Conservation (phyloP, 78 protist species). For the Fonticula alba region DNA sequence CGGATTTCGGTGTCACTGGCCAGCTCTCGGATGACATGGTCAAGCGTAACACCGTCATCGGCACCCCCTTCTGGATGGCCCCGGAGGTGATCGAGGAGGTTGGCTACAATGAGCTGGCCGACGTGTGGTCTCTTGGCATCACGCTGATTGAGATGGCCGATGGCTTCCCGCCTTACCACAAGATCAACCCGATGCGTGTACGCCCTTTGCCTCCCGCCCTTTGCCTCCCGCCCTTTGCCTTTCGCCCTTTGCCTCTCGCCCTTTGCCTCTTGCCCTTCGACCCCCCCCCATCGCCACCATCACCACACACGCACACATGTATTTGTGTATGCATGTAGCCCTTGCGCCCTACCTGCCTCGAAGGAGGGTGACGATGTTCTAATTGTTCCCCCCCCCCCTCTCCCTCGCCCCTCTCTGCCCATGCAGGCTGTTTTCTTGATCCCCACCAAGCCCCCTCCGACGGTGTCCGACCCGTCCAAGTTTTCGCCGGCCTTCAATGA, state of each 20-base stretch:
- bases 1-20: slow-evolving; percentile 19
- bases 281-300: background rate
- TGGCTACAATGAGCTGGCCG: slow-evolving; percentile 22
- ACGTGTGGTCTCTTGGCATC: slow-evolving; percentile 66
- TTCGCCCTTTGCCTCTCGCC: background rate
- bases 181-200: slow-evolving; percentile 48
- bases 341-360: background rate
- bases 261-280: background rate
- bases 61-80: slow-evolving; percentile 45
- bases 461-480: slow-evolving; percentile 23
- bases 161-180: slow-evolving; percentile 25
- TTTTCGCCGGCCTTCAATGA: slow-evolving; percentile 45
- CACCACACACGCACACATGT: background rate
- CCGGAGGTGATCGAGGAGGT: slow-evolving; percentile 19
- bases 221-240: background rate
- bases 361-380: no score
- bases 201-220: no score
- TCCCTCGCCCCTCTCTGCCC: no score
- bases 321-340: background rate
- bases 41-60: slow-evolving; percentile 20
- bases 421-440: slow-evolving; percentile 21
- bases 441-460: slow-evolving; percentile 46
- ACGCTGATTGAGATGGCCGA: slow-evolving; percentile 45
- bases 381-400: no score
- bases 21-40: background rate